A percentile compares a stretch with the other conserved stretches of the same genome.
These are phyloP conservation scores for Colletotrichum sp. DNA, from an alignment of 2,329 filamentous ascomycete genomes.

Conservation along the genomic window DNA sequence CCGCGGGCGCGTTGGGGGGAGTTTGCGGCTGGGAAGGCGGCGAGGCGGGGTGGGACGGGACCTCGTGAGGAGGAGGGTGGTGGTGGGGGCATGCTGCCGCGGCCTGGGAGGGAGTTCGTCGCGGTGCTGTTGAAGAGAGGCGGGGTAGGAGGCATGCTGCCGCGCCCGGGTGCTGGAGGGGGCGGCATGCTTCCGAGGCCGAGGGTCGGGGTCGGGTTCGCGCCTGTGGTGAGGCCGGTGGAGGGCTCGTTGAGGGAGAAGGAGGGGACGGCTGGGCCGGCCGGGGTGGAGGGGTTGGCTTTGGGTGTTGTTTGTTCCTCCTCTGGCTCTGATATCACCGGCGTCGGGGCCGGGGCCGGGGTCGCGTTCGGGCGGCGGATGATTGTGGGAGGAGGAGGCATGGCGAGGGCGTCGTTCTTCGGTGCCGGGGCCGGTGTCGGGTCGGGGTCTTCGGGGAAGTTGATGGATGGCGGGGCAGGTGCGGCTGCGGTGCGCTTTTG, in stretches of 20 bases:
- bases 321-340: constrained; percentile 27
- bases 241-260: constrained; percentile 43
- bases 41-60: constrained; percentile 12
- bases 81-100: constrained; percentile 33
- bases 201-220: constrained; percentile 12
- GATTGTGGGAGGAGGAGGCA: constrained; percentile 35
- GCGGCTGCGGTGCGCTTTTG: constrained; percentile 1
- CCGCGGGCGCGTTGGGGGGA: constrained; percentile 27
- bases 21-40: constrained; percentile 21
- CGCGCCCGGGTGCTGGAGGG: constrained; percentile 21
- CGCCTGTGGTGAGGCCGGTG: constrained; percentile 13
- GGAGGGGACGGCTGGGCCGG: constrained; percentile 41
- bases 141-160: constrained; percentile 18
- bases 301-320: constrained; percentile 58
- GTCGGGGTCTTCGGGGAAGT: constrained; percentile 1
- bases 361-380: background rate
- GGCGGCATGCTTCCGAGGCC: constrained; percentile 14
- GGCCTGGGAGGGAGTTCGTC: background rate
- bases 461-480: background rate
- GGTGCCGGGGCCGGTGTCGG: background rate
- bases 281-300: constrained; percentile 36
- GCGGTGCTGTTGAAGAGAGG: background rate
- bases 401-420: constrained; percentile 34
- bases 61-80: constrained; percentile 33
- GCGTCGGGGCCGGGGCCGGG: background rate